Evolutionary conservation across 176 grass and related monocot genomes (phyloP), one percentile per base, ranked within the genome.

Genomic region (Dendrocalamus sinicus): DNA sequence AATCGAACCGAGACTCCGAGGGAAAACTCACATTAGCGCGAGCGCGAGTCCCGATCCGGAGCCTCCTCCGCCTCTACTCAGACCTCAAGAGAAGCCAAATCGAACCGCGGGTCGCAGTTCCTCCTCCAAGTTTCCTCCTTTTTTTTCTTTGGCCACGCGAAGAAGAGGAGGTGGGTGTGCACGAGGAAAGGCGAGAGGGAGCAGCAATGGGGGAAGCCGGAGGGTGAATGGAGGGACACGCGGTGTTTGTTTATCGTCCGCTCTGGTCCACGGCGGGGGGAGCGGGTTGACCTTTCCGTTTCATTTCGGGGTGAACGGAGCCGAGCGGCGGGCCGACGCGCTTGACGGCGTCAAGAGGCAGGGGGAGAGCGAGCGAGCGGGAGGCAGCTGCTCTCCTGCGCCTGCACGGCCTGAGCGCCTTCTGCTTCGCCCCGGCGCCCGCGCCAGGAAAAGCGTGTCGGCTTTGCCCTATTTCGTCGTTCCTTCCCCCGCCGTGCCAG

Each of bases 161-260:
- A 60, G 86, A 68, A 22, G 58, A 12, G 17, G 73, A 44, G 24
- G 72, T 52, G 55, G 73, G 84, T 68, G 79, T 32, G 83, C 65
- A 51, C 7, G 57, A 19, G 86, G 26, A 17, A 6, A 44, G 62
- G 6, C 16, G 26, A 54, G 41, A 78, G 70, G 37, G 1, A 0
- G 77, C 30, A 63, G 50, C 12, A 19, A 32, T 30, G 4, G 61
- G 51, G 30, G 60, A 41, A 77, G 5, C 14, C 19, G 4, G 40
- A 57, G 28, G 32, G 32, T 0, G 9, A 52, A 13, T 12, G 15
- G 35, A 67, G 51, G 43, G 68, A 45, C 86, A 57, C 51, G 67
- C 24, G 50, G 85, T n/a, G 39, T 58, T 45, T 68, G 80, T 80
- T 93, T 87, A 90, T 91, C 81, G 70, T 61, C 83, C 39, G 30